Evolutionary conservation across 768 basidiomycete genomes (phyloP).

Genomic region (Pleurotus citrinopileatus): DNA sequence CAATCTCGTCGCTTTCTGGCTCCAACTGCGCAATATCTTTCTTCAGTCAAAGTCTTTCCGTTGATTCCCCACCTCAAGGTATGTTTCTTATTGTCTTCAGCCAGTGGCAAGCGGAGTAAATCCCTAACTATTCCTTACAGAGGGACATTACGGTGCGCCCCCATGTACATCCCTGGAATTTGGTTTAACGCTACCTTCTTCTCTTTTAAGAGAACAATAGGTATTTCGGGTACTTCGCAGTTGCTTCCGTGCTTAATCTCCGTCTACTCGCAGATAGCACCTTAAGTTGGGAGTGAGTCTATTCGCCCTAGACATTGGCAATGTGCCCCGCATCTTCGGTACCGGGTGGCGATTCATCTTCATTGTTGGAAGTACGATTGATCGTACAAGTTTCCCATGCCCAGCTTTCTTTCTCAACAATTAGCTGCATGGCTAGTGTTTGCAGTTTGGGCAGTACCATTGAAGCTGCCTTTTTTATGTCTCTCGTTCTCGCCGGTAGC

Average conservation of each 20-base stretch:
- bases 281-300: conserved; percentile 75
- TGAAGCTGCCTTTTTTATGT: conserved; percentile 5
- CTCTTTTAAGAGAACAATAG: conserved; percentile 41
- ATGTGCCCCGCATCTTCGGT: not conserved
- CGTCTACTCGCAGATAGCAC: conserved; percentile 51
- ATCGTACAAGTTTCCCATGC: not conserved
- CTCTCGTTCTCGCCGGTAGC: conserved; percentile 5
- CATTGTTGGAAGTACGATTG: not conserved
- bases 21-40: conserved; percentile 55
- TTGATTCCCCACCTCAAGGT: conserved; percentile 65
- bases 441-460: not conserved
- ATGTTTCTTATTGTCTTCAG: conserved; percentile 6
- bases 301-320: conserved; percentile 6
- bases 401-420: not conserved
- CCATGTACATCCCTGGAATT: conserved; percentile 5
- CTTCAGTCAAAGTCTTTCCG: conserved; percentile 75
- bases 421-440: not conserved
- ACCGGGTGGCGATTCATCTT: not conserved
- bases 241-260: conserved; percentile 14
- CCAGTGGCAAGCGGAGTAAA: not conserved
- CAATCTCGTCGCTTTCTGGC: conserved; percentile 41
- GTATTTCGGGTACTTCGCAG: conserved; percentile 22
- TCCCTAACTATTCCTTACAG: conserved; percentile 5
- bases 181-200: conserved; percentile 14
- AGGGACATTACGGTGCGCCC: conserved; percentile 63